Evolutionary conservation across 2,329 filamentous ascomycete species (phyloP).

Genomic region (Paecilomyces niveus): DNA sequence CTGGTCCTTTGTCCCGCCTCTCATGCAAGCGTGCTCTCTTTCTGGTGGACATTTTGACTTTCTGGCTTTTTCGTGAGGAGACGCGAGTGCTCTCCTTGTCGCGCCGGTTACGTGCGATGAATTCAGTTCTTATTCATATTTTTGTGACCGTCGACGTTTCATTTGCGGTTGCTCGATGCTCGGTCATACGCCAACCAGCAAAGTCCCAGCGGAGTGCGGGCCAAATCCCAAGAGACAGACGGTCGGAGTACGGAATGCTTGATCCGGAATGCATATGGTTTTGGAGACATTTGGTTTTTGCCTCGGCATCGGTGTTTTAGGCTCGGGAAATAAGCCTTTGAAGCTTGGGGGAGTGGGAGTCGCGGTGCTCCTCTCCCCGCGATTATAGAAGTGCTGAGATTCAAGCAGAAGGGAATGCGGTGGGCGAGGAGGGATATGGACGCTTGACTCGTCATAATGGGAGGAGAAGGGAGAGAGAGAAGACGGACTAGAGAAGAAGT

Average conservation of each 20-base stretch:
- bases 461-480: neutral
- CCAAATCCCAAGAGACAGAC: neutral
- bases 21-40: conserved; percentile 1
- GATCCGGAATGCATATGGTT: conserved; percentile 1
- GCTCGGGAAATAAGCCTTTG: conserved; percentile 4
- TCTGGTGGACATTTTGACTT: neutral
- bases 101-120: neutral
- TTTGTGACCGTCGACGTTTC: neutral
- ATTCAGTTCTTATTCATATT: neutral
- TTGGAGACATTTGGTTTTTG: conserved; percentile 2
- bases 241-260: conserved; percentile 1
- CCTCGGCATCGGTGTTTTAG: conserved; percentile 9
- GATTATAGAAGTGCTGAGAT: neutral
- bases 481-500: neutral
- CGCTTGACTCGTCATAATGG: neutral
- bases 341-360: neutral
- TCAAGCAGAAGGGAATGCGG: neutral
- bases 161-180: neutral
- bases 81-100: neutral
- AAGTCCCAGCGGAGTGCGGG: neutral
- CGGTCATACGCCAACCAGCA: neutral
- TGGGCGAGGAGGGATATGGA: neutral
- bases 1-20: neutral
- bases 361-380: neutral
- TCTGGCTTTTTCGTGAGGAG: neutral